Base-by-base conservation (phyloP, 192 early-diverging fungal genomes). In the Bifiguratus adelaidae region DNA sequence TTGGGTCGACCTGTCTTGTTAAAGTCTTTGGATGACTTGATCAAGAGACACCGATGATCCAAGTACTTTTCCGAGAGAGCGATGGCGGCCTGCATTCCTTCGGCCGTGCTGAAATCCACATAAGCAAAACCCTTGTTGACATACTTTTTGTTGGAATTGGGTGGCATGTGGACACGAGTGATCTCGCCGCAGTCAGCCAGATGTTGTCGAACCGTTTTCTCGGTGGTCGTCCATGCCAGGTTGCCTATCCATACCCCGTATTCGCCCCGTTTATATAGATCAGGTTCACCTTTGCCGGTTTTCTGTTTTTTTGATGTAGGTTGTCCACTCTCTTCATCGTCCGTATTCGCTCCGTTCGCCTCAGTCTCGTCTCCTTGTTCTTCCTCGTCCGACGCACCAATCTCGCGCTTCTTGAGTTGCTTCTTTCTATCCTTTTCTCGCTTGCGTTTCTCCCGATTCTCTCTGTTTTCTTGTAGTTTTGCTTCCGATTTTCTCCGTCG, bases 191-290 rank as follows among this genome's bases (percentile, higher is more conserved):
- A 63, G 7, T 63, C 56, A 2, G 52, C 50, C 65, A 86, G 76
- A 53, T 79, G 83, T 45, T 71, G 61, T 19, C 57, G 51, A 30
- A 86, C 45, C 2, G 68, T 56, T 33, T 75, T 73, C 26, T 65
- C 60, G 0, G 74, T 68, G 12, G 74, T 74, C 5, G 73, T 47
- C 52, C 71, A 86, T 2, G 77, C 65, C 19, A 86, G 60, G 53
- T 86, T 86, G 1, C 83, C 83, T 36, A 86, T 76, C 83, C 83
- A 86, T 33, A 84, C 67, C 28, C 77, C 58, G 24, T 53, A 77
- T n/a, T 77, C 66, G 28, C 78, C 78, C 30, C 67, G 72, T 28
- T 73, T 64, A 40, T 62, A 53, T 48, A 62, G 65, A 20, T 55
- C 46, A 38, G 47, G 47, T 16, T 55, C 55, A 21, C 62, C 52